Evolutionary conservation across 2,329 filamentous ascomycete species (phyloP).

Genomic region (Microsporum canis): DNA sequence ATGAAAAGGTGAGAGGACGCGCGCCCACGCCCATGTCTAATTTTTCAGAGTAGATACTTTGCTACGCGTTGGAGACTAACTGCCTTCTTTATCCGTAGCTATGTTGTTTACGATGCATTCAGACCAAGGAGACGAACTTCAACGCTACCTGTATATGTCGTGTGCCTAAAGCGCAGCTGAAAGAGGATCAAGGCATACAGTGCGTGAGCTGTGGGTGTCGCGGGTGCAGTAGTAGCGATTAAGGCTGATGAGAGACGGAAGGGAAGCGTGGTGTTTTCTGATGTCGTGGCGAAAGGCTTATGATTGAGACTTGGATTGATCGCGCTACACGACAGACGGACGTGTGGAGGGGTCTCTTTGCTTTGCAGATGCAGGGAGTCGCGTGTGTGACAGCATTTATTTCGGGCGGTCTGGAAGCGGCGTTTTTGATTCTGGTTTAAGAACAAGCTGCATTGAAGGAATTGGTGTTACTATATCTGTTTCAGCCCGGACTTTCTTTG

Average conservation of each 20-base stretch:
- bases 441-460: background rate
- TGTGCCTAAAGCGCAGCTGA: slow-evolving; percentile 78
- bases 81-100: slow-evolving; percentile 42
- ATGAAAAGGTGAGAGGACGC: slow-evolving; percentile 63
- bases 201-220: slow-evolving; percentile 92
- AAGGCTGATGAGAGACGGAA: slow-evolving; percentile 6
- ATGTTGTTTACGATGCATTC: slow-evolving; percentile 89
- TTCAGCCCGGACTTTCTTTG: background rate
- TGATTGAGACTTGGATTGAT: background rate
- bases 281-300: too few relatives aligned
- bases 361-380: background rate
- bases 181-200: slow-evolving; percentile 80
- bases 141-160: slow-evolving; percentile 95
- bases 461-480: background rate
- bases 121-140: slow-evolving; percentile 99
- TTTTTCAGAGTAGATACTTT: background rate
- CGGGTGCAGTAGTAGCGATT: slow-evolving; percentile 81
- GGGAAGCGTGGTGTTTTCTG: background rate
- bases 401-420: background rate
- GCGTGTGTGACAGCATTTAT: background rate
- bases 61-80: background rate
- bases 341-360: background rate
- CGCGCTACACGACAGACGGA: background rate
- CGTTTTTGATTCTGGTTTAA: background rate
- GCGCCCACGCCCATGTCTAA: too few relatives aligned